Evolutionary conservation across 305 asterid species (phyloP), one percentile per base, ranked within the genome.

Genomic region (Caryopteris hybrid): DNA sequence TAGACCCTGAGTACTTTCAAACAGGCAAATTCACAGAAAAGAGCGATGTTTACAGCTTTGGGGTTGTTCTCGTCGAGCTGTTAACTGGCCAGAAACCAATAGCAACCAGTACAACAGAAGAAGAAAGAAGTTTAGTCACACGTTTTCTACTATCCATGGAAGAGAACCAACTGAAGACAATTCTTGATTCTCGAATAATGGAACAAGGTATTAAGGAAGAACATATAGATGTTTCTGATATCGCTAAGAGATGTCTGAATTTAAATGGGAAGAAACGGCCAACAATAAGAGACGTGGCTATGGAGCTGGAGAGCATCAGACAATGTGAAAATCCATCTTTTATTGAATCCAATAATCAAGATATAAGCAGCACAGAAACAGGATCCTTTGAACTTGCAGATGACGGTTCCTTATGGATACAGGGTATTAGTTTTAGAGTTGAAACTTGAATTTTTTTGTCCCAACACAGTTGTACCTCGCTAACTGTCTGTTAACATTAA

Each of bases 11-110:
- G 64, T 79, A 75, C 48, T 79, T 79, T 10, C 83, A 69, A 31
- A 67, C 83, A 0, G 62, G 80, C 8, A 54, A 75, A 14, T 71
- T 75, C 46, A 75, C 84, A 25, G 76, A 72, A 31, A 79, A 79
- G 62, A 79, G 84, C 6, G 84, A 76, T 20, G 84, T 79, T 14
- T 79, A 79, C 29, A 75, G 84, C 50, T 79, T 79, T 0, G 81
- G 84, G 3, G 78, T 79, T 14, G 66, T 79, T 72, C 76, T 79
- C 2, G 63, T 79, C 8, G 79, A 79, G 79, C 80, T 79, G 5
- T 60, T 79, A 36, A 68, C 78, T 2, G 74, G 80, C 11, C 43
- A 64, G 39, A 72, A 72, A 25, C 76, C 84, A 8, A 69, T 76
- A 54, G 64, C 69, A 0, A 69, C 76, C 8, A 38, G 61, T 9